Base-by-base conservation (phyloP, 169 alveolate species). In the Eimeria necatrix region DNA sequence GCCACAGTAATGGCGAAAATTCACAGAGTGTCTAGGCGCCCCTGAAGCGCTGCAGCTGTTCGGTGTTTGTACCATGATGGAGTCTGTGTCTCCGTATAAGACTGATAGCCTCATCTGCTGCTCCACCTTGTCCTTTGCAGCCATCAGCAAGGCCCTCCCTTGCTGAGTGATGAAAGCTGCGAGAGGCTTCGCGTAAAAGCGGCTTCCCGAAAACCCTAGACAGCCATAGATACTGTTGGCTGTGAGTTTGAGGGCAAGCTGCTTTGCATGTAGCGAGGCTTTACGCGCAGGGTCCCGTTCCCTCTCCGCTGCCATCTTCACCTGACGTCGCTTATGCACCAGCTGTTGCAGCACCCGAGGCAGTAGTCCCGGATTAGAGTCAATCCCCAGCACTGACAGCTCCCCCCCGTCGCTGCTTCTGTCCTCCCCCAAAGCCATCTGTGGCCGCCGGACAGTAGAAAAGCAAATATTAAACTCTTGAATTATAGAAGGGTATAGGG, bases 11-110 rank as follows among this genome's bases (percentile, higher is more conserved):
- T 3, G 9, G 6, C 70, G n/a, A 2, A 10, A 56, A 18, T 10
- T 56, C 68, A 56, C 20, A 2, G 68, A 56, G 24, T 9, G 70
- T 32, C 41, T 32, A 32, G 41, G 41, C 0, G 41, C 41, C 41
- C 41, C 41, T 32, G 41, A 32, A 32, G 41, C 41, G 41, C 41
- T 97, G 94, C 98, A 98, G 64, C 41, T 32, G 41, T 32, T 32
- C 41, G 41, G 41, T 2, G 41, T 32, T 32, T 32, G 41, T 32
- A 99, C 99, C 99, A 99, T 99, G 85, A 99, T 98, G n/a, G 99
- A 99, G 95, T 99, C 99, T 24, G 99, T 99, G 96, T 99, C 99
- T n/a, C 99, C 99, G 95, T 99, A 99, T 20, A 99, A 98, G 22
- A 99, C 99, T 24, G 98, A 98, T 73, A 98, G 98, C 73, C 98